Conservation (phyloP, 129 eudicot genomes). For the Centella asiatica region DNA sequence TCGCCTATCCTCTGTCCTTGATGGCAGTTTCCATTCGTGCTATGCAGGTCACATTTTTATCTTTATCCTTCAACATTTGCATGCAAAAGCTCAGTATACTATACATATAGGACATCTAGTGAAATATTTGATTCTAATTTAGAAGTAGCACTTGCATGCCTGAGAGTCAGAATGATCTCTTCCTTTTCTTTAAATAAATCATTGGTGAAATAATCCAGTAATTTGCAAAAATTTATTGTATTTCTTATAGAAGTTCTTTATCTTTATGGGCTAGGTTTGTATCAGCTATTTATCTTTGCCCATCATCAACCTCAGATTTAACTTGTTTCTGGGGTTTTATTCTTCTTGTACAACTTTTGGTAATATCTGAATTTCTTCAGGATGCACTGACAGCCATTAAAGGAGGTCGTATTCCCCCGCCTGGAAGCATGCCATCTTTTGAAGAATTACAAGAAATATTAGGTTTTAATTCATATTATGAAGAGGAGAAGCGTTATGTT, state of each 20-base stretch:
- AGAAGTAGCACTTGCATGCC: slow-evolving; percentile 2
- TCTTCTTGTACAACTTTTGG: neutral
- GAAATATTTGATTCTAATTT: neutral
- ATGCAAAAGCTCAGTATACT: slow-evolving; percentile 2
- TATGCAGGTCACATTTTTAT: slow-evolving; percentile 56
- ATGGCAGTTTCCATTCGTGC: slow-evolving; percentile 88
- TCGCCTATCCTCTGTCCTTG: slow-evolving; percentile 89
- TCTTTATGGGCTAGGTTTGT: neutral
- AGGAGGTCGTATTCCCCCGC: slow-evolving; percentile 83
- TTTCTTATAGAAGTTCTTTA: neutral
- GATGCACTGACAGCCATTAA: slow-evolving; percentile 77
- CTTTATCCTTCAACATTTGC: slow-evolving; percentile 4
- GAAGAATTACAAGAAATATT: slow-evolving; percentile 79
- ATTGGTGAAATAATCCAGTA: neutral
- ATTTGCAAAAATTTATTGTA: neutral
- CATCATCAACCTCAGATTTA: neutral
- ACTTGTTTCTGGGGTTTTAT: neutral
- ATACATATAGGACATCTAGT: neutral
- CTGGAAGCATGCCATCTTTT: slow-evolving; percentile 96
- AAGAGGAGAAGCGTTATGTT: slow-evolving; percentile 79
- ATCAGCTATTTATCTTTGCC: neutral
- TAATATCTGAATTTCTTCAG: slow-evolving; percentile 32
- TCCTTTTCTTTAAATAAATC: too few relatives aligned
- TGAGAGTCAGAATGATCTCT: too few relatives aligned
- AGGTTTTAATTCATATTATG: slow-evolving; percentile 74